Evolutionary conservation across 2,329 filamentous ascomycete species (phyloP), one percentile per base, ranked within the genome.

Genomic region (Basipetospora chlamydospora): DNA sequence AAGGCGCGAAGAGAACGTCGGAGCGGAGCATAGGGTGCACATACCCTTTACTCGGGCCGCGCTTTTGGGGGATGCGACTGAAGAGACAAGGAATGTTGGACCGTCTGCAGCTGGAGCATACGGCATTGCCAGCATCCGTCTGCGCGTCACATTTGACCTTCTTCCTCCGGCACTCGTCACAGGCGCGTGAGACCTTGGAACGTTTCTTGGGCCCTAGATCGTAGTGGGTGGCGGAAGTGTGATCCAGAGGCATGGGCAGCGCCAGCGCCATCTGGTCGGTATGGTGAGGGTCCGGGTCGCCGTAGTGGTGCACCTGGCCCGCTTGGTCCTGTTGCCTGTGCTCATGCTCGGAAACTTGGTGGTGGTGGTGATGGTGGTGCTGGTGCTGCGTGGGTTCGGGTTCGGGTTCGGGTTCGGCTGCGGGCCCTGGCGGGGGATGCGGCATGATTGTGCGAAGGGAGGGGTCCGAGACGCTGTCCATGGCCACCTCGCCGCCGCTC

Each of bases 131-230:
- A 5, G 70, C 69, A 51, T 92, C 83, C 7, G 78, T 77, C 41
- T 74, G 71, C 4, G 84, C 81, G 58, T 93, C 85, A 49, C 86
- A 94, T 50, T 85, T 83, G 41, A 92, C 84, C 63, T 88, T 92
- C 58, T 92, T 92, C 38, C 85, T 72, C 29, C 86, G 70, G 52
- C 85, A 93, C 52, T 92, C 84, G 51, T 94, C 85, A 49, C 85
- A 94, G 2, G 85, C 86, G 26, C 85, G 71, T 9, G 85, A 92
- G 5, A 90, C 84, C 55, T 93, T 93, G 5, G 80, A 82, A 41
- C 85, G 68, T 54, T 90, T 90, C 43, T 79, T 66, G 0, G 79
- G 78, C 11, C 77, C 71, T 9, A 75, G 74, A 43, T 79, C 76
- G 26, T 49, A 34, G 56, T 38, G 38, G 23, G 42, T 40, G 10